A percentile compares a stretch with the other conserved stretches of the same genome.
phyloP scores from a whole-genome alignment of 129 eudicot species.

The Kitagawia praeruptora region DNA sequence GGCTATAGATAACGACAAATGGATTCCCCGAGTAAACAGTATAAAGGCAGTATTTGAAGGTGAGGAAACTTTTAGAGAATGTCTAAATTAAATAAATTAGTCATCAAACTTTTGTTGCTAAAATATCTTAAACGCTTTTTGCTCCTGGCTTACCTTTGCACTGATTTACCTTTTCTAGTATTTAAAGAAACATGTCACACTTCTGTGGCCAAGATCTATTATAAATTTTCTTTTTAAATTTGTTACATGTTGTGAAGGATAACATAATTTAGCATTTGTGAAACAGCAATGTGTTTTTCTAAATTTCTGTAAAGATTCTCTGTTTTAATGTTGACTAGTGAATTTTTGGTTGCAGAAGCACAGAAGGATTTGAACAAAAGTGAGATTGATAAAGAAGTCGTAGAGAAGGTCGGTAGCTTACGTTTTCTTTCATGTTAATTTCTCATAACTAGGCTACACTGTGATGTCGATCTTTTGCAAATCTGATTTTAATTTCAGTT shows the following conservation, averaged over 20 bases:
- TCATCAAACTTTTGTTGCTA: background rate
- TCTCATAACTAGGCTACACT: background rate
- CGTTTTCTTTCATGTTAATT: background rate
- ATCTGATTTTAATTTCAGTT: background rate
- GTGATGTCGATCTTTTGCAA: background rate
- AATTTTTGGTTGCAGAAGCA: slow-evolving; percentile 54
- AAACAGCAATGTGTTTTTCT: background rate
- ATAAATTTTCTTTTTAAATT: background rate
- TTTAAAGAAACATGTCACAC: background rate
- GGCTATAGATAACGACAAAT: slow-evolving; percentile 88
- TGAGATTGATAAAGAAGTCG: slow-evolving; percentile 77
- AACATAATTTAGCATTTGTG: background rate
- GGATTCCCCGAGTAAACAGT: slow-evolving; percentile 92
- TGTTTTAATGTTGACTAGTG: background rate
- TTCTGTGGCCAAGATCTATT: background rate
- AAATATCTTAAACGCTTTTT: background rate
- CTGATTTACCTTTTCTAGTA: background rate
- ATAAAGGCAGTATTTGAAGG: slow-evolving; percentile 86
- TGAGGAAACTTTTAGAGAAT: slow-evolving; percentile 14
- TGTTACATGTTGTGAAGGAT: background rate
- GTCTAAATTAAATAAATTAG: background rate
- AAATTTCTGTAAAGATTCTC: background rate
- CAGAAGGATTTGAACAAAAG: slow-evolving; percentile 51
- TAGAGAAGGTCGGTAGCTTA: slow-evolving; percentile 60
- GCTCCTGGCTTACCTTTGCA: background rate